A percentile compares a stretch with the other conserved stretches of the same genome.
Conservation (phyloP, 2,329 filamentous ascomycete genomes). For the Apiospora kogelbergensis region DNA sequence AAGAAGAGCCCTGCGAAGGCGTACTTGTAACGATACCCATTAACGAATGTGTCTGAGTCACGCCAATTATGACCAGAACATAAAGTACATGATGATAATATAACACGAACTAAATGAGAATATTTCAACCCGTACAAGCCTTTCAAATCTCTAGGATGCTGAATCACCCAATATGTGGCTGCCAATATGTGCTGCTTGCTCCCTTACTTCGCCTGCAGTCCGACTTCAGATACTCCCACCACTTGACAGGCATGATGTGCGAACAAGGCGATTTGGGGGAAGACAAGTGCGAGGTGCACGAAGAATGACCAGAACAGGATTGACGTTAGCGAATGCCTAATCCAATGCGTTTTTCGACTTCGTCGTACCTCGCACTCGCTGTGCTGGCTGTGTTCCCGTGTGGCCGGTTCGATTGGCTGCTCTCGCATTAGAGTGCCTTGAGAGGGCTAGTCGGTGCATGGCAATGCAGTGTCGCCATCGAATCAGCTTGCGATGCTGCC, state of each 20-base stretch:
- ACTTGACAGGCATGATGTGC: too few relatives aligned
- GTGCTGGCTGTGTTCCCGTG: neutral
- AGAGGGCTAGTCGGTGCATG: neutral
- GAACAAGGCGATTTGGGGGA: too few relatives aligned
- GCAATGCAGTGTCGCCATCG: neutral
- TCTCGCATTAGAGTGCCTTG: neutral
- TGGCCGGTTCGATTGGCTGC: neutral
- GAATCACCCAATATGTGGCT: too few relatives aligned
- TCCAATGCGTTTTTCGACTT: neutral
- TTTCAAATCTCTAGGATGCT: too few relatives aligned
- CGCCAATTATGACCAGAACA: neutral
- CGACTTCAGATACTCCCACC: too few relatives aligned
- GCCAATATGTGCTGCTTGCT: too few relatives aligned
- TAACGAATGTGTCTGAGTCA: neutral
- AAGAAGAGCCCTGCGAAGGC: slow-evolving; percentile 25
- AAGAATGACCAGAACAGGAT: neutral
- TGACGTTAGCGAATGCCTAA: neutral
- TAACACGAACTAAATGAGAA: neutral
- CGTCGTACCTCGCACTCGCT: neutral
- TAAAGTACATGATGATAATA: neutral
- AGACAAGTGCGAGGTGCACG: neutral
- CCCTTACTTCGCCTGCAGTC: too few relatives aligned
- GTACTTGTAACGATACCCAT: neutral
- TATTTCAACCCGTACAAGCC: too few relatives aligned
- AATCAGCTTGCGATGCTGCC: neutral